Base-by-base conservation (phyloP, 2,329 filamentous ascomycete genomes). In the Calonectria pseudoturangicola region DNA sequence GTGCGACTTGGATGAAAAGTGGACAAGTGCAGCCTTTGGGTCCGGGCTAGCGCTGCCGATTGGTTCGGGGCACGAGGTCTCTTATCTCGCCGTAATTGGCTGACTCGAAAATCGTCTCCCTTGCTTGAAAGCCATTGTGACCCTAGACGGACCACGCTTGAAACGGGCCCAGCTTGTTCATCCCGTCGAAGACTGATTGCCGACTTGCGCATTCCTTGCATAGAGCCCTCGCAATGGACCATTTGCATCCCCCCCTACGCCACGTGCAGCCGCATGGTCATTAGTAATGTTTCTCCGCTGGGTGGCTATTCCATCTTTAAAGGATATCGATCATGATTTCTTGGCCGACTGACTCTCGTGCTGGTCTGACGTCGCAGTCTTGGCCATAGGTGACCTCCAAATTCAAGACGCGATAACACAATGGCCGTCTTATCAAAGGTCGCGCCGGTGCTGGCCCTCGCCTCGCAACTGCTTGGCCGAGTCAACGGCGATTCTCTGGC, bases 401-500 rank as follows among this genome's bases (percentile, higher is more conserved):
- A 28, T 4, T 28, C 12, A 30, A 15, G 33, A 21, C 9, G n/a
- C 30, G 21, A 39, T 9, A 54, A 21, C 27, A 56, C 15, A n/a
- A 47, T 63, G 58, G 39, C 41, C 8, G 41, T 45, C 25, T 30
- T 63, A 8, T 63, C 58, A 13, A 58, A 63, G 36, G 27, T 21
- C 27, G 25, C 27, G 25, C 39, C 58, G 25, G 43, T 43, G 5
- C 47, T 66, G 30, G 47, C 30, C 18, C 18, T 66, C 16, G 18
- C 64, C 21, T 45, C 50, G 21, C 47, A 18, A 16, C 47, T 54
- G 25, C n/a, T 56, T 30, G 25, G 12, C 33, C 25, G 41, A 56
- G 54, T 18, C 54, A 21, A 64, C 21, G 48, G 33, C 16, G 54
- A 45, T 28, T 58, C 54, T 43, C 58, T 72, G 16, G 58, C 66